A percentile compares a stretch with the other conserved stretches of the same genome.
Conservation (phyloP, 352 stramenopile genomes). For the Phytophthora pini region DNA sequence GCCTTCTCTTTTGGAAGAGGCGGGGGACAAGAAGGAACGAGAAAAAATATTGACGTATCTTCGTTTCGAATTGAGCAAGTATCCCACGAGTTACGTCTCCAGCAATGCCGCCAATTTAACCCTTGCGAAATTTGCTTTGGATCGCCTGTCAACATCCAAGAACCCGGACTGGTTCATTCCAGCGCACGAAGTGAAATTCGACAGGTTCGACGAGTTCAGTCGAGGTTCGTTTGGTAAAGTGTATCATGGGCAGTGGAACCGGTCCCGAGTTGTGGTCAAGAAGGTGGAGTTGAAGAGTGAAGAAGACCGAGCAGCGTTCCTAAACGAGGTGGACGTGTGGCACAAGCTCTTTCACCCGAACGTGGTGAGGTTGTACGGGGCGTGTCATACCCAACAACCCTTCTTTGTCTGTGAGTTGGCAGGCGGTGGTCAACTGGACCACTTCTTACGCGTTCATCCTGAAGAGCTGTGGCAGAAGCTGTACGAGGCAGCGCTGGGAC, state of each 20-base stretch:
- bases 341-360: slow-evolving; percentile 12
- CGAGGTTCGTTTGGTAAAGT: slow-evolving; percentile 18
- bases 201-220: slow-evolving; percentile 22
- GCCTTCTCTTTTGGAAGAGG: slow-evolving; percentile 1
- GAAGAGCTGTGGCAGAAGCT: slow-evolving; percentile 5
- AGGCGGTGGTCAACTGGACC: slow-evolving; percentile 9
- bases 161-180: slow-evolving; percentile 22
- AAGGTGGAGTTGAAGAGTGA: slow-evolving; percentile 21
- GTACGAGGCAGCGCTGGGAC: slow-evolving; percentile 40
- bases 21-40: background rate
- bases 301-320: slow-evolving; percentile 14
- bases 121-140: too few species aligned
- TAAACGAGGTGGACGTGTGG: slow-evolving; percentile 27
- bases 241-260: slow-evolving; percentile 23
- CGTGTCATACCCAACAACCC: slow-evolving; percentile 3
- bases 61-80: slow-evolving; percentile 22
- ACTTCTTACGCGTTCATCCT: slow-evolving; percentile 4
- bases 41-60: slow-evolving; percentile 19
- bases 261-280: slow-evolving; percentile 28
- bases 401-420: slow-evolving; percentile 28
- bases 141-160: background rate
- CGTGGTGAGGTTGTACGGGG: slow-evolving; percentile 14
- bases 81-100: slow-evolving; percentile 11
- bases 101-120: background rate
- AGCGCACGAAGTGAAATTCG: slow-evolving; percentile 27